phyloP scores from a whole-genome alignment of 441 rosid species.

The Omphalea diandra region DNA sequence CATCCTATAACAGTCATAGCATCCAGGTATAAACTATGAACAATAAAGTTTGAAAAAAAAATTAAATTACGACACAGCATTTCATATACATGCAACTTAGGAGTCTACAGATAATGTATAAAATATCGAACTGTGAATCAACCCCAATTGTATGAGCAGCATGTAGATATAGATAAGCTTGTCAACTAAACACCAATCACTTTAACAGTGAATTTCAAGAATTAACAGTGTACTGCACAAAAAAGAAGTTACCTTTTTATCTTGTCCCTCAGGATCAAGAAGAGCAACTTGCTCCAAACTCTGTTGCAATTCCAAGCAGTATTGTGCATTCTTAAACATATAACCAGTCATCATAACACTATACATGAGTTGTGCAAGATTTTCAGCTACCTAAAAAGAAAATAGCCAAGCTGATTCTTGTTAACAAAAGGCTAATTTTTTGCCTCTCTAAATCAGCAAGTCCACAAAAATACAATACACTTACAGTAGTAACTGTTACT shows the following conservation, averaged over 20 bases:
- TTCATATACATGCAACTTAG: neutral
- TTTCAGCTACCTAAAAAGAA: slow-evolving; percentile 83
- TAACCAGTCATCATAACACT: slow-evolving; percentile 98
- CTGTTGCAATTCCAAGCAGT: slow-evolving; percentile 86
- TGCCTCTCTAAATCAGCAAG: neutral
- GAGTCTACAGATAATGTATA: neutral
- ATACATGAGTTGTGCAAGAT: slow-evolving; percentile 97
- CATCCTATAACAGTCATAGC: slow-evolving; percentile 41
- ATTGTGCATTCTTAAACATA: slow-evolving; percentile 93
- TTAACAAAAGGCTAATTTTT: neutral
- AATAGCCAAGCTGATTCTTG: slow-evolving; percentile 13
- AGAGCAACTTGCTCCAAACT: slow-evolving; percentile 90
- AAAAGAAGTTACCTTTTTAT: slow-evolving; percentile 44
- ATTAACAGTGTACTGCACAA: neutral
- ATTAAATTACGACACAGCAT: neutral
- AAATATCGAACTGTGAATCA: neutral
- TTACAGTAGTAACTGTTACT: slow-evolving; percentile 80
- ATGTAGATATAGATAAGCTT: neutral
- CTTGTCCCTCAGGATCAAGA: slow-evolving; percentile 73
- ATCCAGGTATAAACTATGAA: neutral
- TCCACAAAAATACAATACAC: slow-evolving; percentile 27
- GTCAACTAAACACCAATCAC: neutral
- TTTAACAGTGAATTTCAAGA: neutral
- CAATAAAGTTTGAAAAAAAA: neutral
- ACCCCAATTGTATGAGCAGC: neutral